Percentiles rank a stretch among this genome's conserved stretches.
These are phyloP conservation scores for Corrigiola litoralis DNA, from an alignment of 179 eudicot genomes.

Conservation along the genomic window DNA sequence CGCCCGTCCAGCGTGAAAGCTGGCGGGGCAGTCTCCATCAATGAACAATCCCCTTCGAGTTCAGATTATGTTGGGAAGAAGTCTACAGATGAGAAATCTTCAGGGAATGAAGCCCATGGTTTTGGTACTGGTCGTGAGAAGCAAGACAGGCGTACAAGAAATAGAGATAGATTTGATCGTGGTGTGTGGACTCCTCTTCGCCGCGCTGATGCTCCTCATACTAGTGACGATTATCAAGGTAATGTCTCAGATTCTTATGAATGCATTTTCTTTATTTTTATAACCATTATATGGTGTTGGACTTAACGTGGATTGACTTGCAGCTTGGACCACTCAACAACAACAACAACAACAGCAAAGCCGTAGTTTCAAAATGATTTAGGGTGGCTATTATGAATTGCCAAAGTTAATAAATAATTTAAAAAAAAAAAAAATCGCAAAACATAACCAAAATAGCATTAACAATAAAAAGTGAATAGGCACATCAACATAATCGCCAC, in stretches of 20 bases:
- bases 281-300: not conserved
- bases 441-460: no score
- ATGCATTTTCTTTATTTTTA: constrained; percentile 36
- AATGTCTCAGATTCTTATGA: constrained; percentile 44
- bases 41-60: constrained; percentile 31
- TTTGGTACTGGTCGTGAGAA: constrained; percentile 46
- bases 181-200: constrained; percentile 92
- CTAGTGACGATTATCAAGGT: constrained; percentile 51
- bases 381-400: no score
- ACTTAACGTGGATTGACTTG: not conserved
- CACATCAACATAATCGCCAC: no score
- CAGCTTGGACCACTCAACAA: not conserved
- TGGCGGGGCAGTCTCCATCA: constrained; percentile 34
- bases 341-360: no score
- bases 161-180: constrained; percentile 93
- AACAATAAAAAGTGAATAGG: no score
- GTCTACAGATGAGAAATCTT: constrained; percentile 46
- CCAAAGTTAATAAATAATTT: no score
- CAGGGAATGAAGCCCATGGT: constrained; percentile 41
- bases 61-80: constrained; percentile 41
- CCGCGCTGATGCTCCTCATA: constrained; percentile 59
- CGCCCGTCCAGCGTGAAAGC: constrained; percentile 48
- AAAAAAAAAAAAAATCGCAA: no score
- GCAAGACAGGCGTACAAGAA: constrained; percentile 78
- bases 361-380: no score